A percentile compares a stretch with the other conserved stretches of the same genome.
These are phyloP conservation scores for Pseudopyrenochaeta lycopersici DNA, from an alignment of 2,329 filamentous ascomycete species.

Conservation along the genomic window DNA sequence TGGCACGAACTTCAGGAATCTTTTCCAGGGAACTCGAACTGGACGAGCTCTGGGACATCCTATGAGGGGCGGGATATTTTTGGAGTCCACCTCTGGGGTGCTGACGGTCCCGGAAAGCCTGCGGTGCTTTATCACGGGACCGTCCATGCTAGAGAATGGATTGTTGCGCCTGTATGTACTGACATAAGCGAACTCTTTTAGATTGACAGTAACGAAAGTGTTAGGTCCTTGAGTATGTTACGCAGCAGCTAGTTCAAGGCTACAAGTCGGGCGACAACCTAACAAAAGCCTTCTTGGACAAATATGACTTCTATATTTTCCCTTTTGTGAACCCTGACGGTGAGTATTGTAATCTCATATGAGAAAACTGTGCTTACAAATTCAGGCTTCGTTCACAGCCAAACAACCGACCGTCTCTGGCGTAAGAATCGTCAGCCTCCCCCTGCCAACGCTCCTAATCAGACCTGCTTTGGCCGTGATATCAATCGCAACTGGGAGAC, in stretches of 20 bases:
- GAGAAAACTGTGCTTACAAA: not conserved
- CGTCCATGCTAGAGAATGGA: conserved; percentile 46
- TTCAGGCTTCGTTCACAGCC: conserved; percentile 43
- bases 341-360: conserved; percentile 3
- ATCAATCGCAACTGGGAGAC: conserved; percentile 48
- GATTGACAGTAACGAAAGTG: not conserved
- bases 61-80: conserved; percentile 43
- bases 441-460: conserved; percentile 32
- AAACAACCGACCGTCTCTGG: conserved; percentile 46
- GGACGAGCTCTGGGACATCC: conserved; percentile 39
- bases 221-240: conserved; percentile 37
- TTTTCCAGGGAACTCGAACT: conserved; percentile 38
- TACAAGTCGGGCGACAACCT: conserved; percentile 36
- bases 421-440: conserved; percentile 45
- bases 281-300: conserved; percentile 43
- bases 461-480: conserved; percentile 43
- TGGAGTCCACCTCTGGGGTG: conserved; percentile 44
- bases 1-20: conserved; percentile 34
- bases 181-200: too few relatives aligned
- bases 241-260: conserved; percentile 35
- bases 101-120: conserved; percentile 41
- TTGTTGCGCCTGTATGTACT: conserved; percentile 57
- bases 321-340: conserved; percentile 45
- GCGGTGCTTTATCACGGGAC: conserved; percentile 43
- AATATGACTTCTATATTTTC: conserved; percentile 45